Conservation (phyloP, 805 yeast genomes). For the Wickerhamiella domercqiae region DNA sequence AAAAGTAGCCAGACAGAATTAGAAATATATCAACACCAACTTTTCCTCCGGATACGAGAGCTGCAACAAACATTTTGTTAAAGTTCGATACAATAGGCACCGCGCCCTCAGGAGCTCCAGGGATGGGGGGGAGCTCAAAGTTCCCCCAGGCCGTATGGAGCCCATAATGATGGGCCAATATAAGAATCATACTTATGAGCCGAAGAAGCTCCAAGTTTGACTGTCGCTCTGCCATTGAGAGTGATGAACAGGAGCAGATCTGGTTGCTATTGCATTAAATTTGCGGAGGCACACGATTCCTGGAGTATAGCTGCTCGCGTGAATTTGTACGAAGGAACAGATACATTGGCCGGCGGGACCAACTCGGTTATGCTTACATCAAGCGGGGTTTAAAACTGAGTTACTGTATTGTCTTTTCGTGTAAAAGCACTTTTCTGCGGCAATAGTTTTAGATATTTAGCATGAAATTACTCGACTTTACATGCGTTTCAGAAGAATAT, state of each 20-base stretch:
- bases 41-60: constrained; percentile 9
- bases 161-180: constrained; percentile 8
- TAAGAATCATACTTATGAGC: constrained; percentile 8
- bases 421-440: no score
- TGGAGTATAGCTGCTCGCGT: no score
- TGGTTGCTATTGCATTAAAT: constrained; percentile 56
- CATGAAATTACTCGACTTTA: no score
- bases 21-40: constrained; percentile 9
- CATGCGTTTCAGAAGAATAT: no score
- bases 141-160: constrained; percentile 4
- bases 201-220: constrained; percentile 11
- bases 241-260: constrained; percentile 1
- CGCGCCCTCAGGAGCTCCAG: constrained; percentile 1
- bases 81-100: constrained; percentile 3
- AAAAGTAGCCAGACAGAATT: constrained; percentile 9
- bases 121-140: neutral
- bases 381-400: no score
- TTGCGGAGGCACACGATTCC: constrained; percentile 89
- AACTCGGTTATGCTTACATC: no score
- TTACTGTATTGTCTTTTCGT: no score
- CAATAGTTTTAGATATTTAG: no score
- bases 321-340: no score
- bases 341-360: no score
- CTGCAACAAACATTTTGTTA: constrained; percentile 2
- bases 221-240: neutral